phyloP scores from a whole-genome alignment of 768 basidiomycete species.

The Hygrocybe coccinea region DNA sequence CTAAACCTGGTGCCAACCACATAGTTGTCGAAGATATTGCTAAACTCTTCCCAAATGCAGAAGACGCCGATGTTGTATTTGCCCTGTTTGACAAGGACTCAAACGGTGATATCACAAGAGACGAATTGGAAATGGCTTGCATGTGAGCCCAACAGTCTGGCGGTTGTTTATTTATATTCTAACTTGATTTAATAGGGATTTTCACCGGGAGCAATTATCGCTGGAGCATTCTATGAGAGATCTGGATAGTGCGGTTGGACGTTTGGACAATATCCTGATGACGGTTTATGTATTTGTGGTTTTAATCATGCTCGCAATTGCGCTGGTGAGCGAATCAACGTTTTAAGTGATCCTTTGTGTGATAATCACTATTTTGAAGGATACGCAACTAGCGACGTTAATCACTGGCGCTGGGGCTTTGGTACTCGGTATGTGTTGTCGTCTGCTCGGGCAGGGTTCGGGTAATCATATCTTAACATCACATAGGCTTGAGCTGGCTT shows the following conservation, averaged over 20 bases:
- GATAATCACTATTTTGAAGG: slow-evolving; percentile 35
- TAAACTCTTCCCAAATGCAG: slow-evolving; percentile 59
- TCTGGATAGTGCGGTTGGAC: slow-evolving; percentile 82
- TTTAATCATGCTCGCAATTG: slow-evolving; percentile 77
- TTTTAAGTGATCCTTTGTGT: slow-evolving; percentile 3
- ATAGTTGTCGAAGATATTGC: slow-evolving; percentile 66
- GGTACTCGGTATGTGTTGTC: slow-evolving; percentile 39
- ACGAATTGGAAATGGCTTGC: slow-evolving; percentile 73
- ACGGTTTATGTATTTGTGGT: slow-evolving; percentile 67
- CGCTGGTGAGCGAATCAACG: slow-evolving; percentile 46
- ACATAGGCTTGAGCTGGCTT: slow-evolving; percentile 74
- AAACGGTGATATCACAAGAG: slow-evolving; percentile 67
- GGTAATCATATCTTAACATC: neutral
- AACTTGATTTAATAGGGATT: slow-evolving; percentile 45
- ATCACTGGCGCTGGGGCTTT: slow-evolving; percentile 70
- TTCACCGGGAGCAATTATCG: slow-evolving; percentile 80
- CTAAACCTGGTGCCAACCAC: slow-evolving; percentile 52
- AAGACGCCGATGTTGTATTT: slow-evolving; percentile 66
- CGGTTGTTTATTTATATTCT: slow-evolving; percentile 3
- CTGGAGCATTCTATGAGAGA: slow-evolving; percentile 86
- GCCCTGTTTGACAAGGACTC: slow-evolving; percentile 63
- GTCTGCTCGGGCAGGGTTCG: neutral
- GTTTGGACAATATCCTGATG: slow-evolving; percentile 85
- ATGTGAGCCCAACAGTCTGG: slow-evolving; percentile 38
- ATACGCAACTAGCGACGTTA: slow-evolving; percentile 67